These are phyloP conservation scores for Penium margaritaceum DNA, from an alignment of 139 green algal species.

Conservation along the genomic window DNA sequence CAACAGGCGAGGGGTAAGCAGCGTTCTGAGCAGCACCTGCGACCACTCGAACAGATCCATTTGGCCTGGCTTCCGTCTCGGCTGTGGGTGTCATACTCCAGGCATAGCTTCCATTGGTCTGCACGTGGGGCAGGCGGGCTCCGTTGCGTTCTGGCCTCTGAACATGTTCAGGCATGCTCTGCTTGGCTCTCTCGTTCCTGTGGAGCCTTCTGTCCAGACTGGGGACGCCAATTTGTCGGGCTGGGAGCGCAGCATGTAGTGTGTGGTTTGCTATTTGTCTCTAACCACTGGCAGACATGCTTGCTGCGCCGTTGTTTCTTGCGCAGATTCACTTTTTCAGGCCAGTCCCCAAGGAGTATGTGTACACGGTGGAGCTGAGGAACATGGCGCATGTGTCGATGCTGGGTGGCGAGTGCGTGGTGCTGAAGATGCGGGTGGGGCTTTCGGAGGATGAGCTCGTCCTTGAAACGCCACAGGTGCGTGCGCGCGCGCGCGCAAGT, in stretches of 20 bases:
- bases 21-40: background rate
- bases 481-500: background rate
- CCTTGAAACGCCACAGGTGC: conserved; percentile 78
- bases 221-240: background rate
- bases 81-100: background rate
- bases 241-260: background rate
- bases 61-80: background rate
- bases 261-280: background rate
- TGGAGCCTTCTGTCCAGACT: background rate
- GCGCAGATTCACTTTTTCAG: conserved; percentile 64
- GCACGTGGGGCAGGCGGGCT: background rate
- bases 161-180: background rate
- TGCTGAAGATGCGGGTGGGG: conserved; percentile 97
- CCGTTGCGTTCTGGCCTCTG: background rate
- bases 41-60: too few species aligned
- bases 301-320: background rate
- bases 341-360: conserved; percentile 90
- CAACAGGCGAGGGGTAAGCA: conserved; percentile 79
- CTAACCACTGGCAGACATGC: background rate
- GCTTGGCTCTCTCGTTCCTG: background rate
- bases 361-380: conserved; percentile 86
- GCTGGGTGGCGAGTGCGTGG: too few species aligned
- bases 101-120: background rate
- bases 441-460: conserved; percentile 95
- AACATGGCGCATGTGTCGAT: conserved; percentile 99